A percentile compares a stretch with the other conserved stretches of the same genome.
Conservation (phyloP, 2,329 filamentous ascomycete species). For the Clarireedia sp. region DNA sequence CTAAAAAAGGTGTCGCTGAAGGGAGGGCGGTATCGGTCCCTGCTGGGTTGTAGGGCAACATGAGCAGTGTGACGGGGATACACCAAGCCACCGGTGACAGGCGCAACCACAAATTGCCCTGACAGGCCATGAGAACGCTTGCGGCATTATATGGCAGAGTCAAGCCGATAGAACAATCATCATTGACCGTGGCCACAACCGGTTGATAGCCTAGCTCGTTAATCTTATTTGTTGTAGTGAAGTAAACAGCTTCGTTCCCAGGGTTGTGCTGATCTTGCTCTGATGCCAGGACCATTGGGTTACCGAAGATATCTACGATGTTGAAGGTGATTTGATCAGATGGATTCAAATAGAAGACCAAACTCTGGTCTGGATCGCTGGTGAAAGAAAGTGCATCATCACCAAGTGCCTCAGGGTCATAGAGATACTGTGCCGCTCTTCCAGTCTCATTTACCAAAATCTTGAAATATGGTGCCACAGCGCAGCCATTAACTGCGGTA, state of each 20-base stretch:
- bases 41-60: slow-evolving; percentile 1
- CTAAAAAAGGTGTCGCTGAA: slow-evolving; percentile 8
- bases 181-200: slow-evolving; percentile 10
- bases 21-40: not conserved
- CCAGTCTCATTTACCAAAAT: slow-evolving; percentile 11
- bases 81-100: not conserved
- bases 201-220: slow-evolving; percentile 8
- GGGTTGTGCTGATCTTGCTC: slow-evolving; percentile 14
- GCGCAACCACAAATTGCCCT: slow-evolving; percentile 3
- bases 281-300: slow-evolving; percentile 12
- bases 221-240: slow-evolving; percentile 10
- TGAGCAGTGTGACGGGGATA: not conserved
- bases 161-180: slow-evolving; percentile 12
- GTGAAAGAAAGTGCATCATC: slow-evolving; percentile 15
- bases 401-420: slow-evolving; percentile 11
- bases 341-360: slow-evolving; percentile 12
- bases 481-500: slow-evolving; percentile 4
- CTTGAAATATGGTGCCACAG: slow-evolving; percentile 14
- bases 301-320: slow-evolving; percentile 9
- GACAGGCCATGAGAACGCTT: slow-evolving; percentile 3
- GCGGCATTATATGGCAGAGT: slow-evolving; percentile 13
- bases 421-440: slow-evolving; percentile 11
- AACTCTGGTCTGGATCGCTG: slow-evolving; percentile 1
- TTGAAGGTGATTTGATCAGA: slow-evolving; percentile 13
- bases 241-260: slow-evolving; percentile 15